A percentile compares a stretch with the other conserved stretches of the same genome.
Conservation (phyloP, 2,329 filamentous ascomycete genomes). For the Exophiala lecanii-corni region DNA sequence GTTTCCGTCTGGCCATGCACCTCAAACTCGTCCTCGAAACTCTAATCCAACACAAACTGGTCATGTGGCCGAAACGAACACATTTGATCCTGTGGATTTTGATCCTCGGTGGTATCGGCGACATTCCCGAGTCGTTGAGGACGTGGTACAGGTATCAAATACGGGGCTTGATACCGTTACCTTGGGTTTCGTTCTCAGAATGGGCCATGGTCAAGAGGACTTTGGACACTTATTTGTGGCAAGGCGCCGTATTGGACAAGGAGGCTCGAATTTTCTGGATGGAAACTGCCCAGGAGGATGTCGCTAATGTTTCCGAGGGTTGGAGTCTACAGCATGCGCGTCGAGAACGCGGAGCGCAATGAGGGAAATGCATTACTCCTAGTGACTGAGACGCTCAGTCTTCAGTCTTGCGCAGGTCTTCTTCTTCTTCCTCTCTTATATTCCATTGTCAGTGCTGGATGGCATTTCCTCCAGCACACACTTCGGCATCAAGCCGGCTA, state of each 20-base stretch:
- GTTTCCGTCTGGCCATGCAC: not conserved
- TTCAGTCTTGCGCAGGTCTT: not conserved
- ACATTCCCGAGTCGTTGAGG: not conserved
- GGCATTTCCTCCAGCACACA: not conserved
- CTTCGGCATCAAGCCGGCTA: not conserved
- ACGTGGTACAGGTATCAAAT: constrained; percentile 1
- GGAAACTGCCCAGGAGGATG: not conserved
- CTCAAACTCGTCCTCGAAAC: not conserved
- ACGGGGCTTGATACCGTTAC: not conserved
- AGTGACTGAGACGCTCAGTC: too few relatives aligned
- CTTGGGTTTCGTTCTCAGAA: not conserved
- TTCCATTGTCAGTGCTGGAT: not conserved
- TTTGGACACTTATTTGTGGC: not conserved
- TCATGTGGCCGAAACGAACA: not conserved
- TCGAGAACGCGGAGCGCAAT: too few relatives aligned
- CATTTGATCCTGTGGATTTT: constrained; percentile 3
- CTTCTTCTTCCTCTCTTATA: too few relatives aligned
- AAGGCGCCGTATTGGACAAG: not conserved
- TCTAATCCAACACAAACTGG: not conserved
- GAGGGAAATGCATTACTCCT: too few relatives aligned
- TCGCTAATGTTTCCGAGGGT: not conserved
- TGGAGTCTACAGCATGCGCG: too few relatives aligned
- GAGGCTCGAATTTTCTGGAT: constrained; percentile 2
- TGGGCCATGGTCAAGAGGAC: not conserved
- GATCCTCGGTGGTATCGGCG: constrained; percentile 5